Evolutionary conservation across 78 protist species (phyloP).

Genomic region (Cavenderia fasciculata): DNA sequence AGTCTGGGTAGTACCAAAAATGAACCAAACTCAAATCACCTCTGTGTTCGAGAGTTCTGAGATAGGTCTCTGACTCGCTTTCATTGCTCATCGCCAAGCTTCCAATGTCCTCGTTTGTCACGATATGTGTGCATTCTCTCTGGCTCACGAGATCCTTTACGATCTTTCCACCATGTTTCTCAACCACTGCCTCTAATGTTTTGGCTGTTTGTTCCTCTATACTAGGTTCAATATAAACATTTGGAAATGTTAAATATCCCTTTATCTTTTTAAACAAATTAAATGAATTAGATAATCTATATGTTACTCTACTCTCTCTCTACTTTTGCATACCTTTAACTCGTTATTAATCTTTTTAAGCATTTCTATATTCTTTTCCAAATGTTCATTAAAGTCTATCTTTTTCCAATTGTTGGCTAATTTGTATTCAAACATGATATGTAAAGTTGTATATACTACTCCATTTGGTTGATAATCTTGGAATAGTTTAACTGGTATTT

Average conservation of each 20-base stretch:
- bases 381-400: background rate
- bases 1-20: slow-evolving; percentile 72
- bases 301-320: background rate
- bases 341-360: background rate
- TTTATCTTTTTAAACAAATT: background rate
- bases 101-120: background rate
- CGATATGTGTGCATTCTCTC: slow-evolving; percentile 26
- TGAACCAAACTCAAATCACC: slow-evolving; percentile 51
- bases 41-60: slow-evolving; percentile 34
- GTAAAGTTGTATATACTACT: slow-evolving; percentile 19
- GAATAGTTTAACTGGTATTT: slow-evolving; percentile 46
- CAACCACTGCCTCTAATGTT: background rate
- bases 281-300: background rate
- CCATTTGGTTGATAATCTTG: slow-evolving; percentile 42
- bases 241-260: slow-evolving; percentile 17
- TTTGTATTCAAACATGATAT: background rate
- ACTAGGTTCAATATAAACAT: slow-evolving; percentile 20
- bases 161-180: slow-evolving; percentile 31
- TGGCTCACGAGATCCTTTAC: background rate
- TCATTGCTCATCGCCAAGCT: background rate
- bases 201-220: background rate
- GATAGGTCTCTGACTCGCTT: slow-evolving; percentile 6
- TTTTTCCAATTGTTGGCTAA: slow-evolving; percentile 1
- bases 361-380: slow-evolving; percentile 19
- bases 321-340: slow-evolving; percentile 6